Evolutionary conservation across 2,329 filamentous ascomycete species (phyloP).

Genomic region (Coniochaeta sp.): DNA sequence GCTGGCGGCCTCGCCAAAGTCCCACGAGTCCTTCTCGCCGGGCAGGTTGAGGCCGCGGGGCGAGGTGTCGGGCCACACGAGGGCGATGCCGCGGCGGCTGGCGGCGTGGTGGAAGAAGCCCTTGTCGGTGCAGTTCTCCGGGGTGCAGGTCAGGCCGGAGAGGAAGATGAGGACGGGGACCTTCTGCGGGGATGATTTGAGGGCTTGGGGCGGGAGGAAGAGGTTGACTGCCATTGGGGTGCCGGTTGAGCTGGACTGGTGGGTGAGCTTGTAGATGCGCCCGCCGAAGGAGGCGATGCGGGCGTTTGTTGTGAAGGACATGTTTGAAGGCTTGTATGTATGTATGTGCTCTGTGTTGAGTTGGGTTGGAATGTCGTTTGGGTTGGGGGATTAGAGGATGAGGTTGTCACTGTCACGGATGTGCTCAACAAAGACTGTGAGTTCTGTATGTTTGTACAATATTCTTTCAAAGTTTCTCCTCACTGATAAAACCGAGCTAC

Average conservation of each 20-base stretch:
- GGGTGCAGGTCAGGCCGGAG: conserved; percentile 89
- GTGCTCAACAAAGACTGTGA: neutral
- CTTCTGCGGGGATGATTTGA: conserved; percentile 35
- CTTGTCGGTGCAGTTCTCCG: conserved; percentile 74
- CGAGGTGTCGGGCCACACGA: conserved; percentile 92
- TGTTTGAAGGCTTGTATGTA: conserved; percentile 22
- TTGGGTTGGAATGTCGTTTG: neutral
- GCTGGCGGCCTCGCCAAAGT: conserved; percentile 86
- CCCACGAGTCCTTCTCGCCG: conserved; percentile 81
- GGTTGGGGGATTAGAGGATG: too few relatives aligned
- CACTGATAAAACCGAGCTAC: too few relatives aligned
- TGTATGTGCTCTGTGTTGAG: conserved; percentile 14
- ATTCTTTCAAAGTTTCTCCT: too few relatives aligned
- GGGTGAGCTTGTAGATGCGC: conserved; percentile 87
- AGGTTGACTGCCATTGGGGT: conserved; percentile 92
- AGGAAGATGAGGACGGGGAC: conserved; percentile 88
- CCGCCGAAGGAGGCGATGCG: conserved; percentile 90
- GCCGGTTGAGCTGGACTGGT: conserved; percentile 68
- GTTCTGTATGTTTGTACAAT: neutral
- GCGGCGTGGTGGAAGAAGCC: conserved; percentile 90
- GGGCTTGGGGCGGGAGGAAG: conserved; percentile 72
- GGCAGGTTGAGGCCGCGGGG: conserved; percentile 74
- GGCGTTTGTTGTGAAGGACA: conserved; percentile 84
- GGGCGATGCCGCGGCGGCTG: conserved; percentile 72
- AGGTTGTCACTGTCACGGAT: neutral